Percentiles rank a stretch among this genome's conserved stretches.
phyloP scores from a whole-genome alignment of 2,329 filamentous ascomycete species.

The Fusarium lateritium region DNA sequence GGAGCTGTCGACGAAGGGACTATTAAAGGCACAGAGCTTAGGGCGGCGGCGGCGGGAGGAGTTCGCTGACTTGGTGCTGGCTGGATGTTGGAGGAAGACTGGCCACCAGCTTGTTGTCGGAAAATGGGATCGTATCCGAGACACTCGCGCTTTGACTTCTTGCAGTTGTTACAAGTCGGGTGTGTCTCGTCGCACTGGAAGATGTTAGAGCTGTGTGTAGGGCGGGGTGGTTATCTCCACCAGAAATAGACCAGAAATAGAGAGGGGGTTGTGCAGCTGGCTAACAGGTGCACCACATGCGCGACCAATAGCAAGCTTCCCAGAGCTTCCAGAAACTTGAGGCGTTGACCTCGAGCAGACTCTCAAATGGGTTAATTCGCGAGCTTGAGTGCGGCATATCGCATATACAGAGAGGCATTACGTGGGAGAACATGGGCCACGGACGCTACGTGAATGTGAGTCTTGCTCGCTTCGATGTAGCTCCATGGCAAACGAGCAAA shows the following conservation, averaged over 20 bases:
- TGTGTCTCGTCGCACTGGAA: conserved; percentile 91
- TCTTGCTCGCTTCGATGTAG: conserved; percentile 41
- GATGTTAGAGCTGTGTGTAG: conserved; percentile 47
- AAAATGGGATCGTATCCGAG: conserved; percentile 91
- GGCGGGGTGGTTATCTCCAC: conserved; percentile 43
- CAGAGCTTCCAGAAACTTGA: conserved; percentile 26
- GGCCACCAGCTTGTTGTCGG: conserved; percentile 80
- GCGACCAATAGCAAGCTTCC: conserved; percentile 38
- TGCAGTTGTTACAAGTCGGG: conserved; percentile 91
- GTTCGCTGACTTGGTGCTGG: conserved; percentile 53
- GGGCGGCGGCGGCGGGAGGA: conserved; percentile 53
- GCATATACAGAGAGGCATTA: conserved; percentile 38
- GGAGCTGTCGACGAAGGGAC: conserved; percentile 48
- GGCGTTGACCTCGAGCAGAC: conserved; percentile 8
- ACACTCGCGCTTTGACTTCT: conserved; percentile 90
- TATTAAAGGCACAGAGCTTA: conserved; percentile 46
- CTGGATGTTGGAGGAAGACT: conserved; percentile 73
- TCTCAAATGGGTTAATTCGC: conserved; percentile 8
- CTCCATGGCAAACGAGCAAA: conserved; percentile 36
- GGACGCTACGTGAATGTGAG: conserved; percentile 45
- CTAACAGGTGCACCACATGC: conserved; percentile 20
- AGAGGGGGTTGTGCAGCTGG: conserved; percentile 30
- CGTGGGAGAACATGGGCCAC: conserved; percentile 35
- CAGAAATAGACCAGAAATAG: conserved; percentile 23
- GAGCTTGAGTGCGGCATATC: conserved; percentile 17